Percentiles rank a stretch among this genome's conserved stretches.
phyloP scores from a whole-genome alignment of 176 grass and related monocot species.

The bread wheat (Triticum aestivum) region IWGSC_CS_RefSeq_v2.1 NC_057794.1:118882973-118883472 shows the following conservation, averaged over 20 bases:
- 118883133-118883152: conserved; percentile 28
- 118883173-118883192: background rate
- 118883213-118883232: conserved; percentile 78
- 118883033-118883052: too few relatives aligned
- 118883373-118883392: conserved; percentile 45
- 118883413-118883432: conserved; percentile 30
- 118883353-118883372: conserved; percentile 38
- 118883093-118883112: conserved; percentile 70
- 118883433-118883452: conserved; percentile 4
- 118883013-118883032: too few relatives aligned
- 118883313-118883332: conserved; percentile 89
- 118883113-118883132: conserved; percentile 65
- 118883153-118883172: background rate
- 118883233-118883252: conserved; percentile 73
- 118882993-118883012: too few relatives aligned
- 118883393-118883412: conserved; percentile 49
- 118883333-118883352: conserved; percentile 82
- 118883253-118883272: conserved; percentile 75
- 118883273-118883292: conserved; percentile 56
- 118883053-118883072: too few relatives aligned
- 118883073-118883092: conserved; percentile 60
- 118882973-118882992: too few relatives aligned
- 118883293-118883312: conserved; percentile 84
- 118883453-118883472: background rate
- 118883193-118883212: conserved; percentile 35